Evolutionary conservation across 2,329 filamentous ascomycete species (phyloP).

Genomic region (Claviceps africana): DNA sequence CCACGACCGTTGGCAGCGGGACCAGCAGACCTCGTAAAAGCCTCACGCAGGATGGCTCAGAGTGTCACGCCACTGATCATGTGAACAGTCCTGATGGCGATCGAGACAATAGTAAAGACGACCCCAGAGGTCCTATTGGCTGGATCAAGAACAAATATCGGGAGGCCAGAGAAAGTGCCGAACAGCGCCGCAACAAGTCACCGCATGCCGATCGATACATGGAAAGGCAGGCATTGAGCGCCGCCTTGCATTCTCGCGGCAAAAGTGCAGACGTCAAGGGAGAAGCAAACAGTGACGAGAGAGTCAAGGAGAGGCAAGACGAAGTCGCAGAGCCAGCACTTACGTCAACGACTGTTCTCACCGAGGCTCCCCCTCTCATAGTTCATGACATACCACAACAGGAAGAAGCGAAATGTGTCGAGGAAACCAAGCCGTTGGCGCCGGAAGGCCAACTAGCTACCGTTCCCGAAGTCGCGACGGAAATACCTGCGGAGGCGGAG

Average conservation of each 20-base stretch:
- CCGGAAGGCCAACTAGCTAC: background rate
- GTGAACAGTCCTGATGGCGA: slow-evolving; percentile 24
- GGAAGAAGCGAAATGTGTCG: background rate
- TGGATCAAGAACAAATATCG: slow-evolving; percentile 49
- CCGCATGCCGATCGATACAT: slow-evolving; percentile 26
- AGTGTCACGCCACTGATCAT: slow-evolving; percentile 23
- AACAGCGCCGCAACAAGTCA: slow-evolving; percentile 42
- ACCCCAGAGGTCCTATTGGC: slow-evolving; percentile 36
- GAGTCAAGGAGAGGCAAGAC: slow-evolving; percentile 2
- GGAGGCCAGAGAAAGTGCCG: slow-evolving; percentile 42
- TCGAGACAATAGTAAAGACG: slow-evolving; percentile 29
- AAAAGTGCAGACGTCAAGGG: slow-evolving; percentile 36
- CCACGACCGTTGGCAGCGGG: slow-evolving; percentile 53
- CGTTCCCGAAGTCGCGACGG: background rate
- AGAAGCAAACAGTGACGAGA: slow-evolving; percentile 15
- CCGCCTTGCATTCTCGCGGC: slow-evolving; percentile 23
- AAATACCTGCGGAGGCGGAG: background rate
- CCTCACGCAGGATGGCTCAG: slow-evolving; percentile 36
- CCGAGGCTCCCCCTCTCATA: background rate
- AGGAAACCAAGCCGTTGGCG: background rate
- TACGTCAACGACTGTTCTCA: background rate
- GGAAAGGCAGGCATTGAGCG: slow-evolving; percentile 16
- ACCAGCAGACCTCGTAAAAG: slow-evolving; percentile 34
- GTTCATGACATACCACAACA: background rate
- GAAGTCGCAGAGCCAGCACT: background rate